Base-by-base conservation (phyloP, 108 stramenopile species). In the Nitzschia sp. region DNA sequence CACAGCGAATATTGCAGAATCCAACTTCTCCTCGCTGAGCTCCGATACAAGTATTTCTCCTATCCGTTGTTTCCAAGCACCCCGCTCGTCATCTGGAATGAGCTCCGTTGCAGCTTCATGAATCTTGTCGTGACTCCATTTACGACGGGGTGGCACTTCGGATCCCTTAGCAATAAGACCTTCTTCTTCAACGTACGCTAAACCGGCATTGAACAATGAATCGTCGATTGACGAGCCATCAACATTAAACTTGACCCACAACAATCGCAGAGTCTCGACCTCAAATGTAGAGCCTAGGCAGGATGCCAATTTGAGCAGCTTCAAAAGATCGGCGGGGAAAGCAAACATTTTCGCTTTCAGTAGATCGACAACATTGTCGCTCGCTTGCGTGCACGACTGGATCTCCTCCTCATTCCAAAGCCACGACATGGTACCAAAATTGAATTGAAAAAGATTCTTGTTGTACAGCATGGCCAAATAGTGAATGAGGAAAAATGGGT, bases 261-360 rank as follows among this genome's bases (percentile, higher is more conserved):
- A 15, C 27, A 28, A 18, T 18, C 31, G n/a, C 28, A 65, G 18
- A 3, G 17, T 29, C 6, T n/a, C 13, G 23, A 21, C 2, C 1
- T 38, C 18, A 59, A 70, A 59, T 3, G 58, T 9, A 21, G 58
- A 59, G 13, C 69, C 69, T 17, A 70, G 29, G 46, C 69, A 70
- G 25, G 57, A 6, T 28, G 69, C 69, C 11, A 59, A 32, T 59
- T 59, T 23, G 2, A 72, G 36, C 11, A 72, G 6, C 31, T 46
- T 6, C 4, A 28, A 17, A 8, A 36, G 13, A 5, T 63, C 2
- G 6, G 2, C 13, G 1, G 61, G 27, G 0, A 85, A 48, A 6
- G 25, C 18, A 4, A n/a, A 51, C 81, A 85, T 76, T 26, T 79
- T 79, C 21, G 67, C 26, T 15, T 71, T 31, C 5, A 85, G 56